A percentile compares a stretch with the other conserved stretches of the same genome.
These are phyloP conservation scores for Bipolaris bicolor DNA, from an alignment of 2,329 filamentous ascomycete species.

Conservation along the genomic window DNA sequence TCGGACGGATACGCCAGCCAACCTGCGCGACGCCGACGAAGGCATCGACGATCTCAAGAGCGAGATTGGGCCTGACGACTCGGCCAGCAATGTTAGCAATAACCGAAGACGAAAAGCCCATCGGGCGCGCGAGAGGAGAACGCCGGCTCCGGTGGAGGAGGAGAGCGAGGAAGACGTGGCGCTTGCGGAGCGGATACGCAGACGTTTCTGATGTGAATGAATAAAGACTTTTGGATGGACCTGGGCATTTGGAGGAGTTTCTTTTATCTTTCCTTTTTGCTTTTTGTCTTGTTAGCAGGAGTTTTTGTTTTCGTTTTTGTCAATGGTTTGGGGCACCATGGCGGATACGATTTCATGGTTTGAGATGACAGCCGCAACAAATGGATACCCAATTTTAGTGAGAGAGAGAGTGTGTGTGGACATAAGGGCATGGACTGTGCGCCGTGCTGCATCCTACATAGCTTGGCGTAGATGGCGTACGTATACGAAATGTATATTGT, in stretches of 20 bases:
- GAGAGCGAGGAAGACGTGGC: conserved; percentile 44
- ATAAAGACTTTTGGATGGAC: not conserved
- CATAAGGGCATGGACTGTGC: not conserved
- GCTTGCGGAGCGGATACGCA: conserved; percentile 37
- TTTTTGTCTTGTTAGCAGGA: conserved; percentile 3
- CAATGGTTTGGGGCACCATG: conserved; percentile 6
- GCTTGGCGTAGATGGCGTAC: conserved; percentile 6
- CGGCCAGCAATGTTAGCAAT: conserved; percentile 79
- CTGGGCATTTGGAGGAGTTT: conserved; percentile 17
- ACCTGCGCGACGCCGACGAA: conserved; percentile 43
- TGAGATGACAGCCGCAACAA: conserved; percentile 28
- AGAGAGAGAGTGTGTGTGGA: conserved; percentile 13
- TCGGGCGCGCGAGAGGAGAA: conserved; percentile 70
- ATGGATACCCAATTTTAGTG: conserved; percentile 35
- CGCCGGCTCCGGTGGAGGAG: conserved; percentile 72
- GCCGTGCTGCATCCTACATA: conserved; percentile 2
- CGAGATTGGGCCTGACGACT: conserved; percentile 75
- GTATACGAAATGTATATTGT: conserved; percentile 5
- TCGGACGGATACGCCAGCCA: conserved; percentile 57
- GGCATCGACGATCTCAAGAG: conserved; percentile 51
- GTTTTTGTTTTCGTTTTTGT: conserved; percentile 8
- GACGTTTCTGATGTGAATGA: conserved; percentile 27
- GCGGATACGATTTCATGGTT: conserved; percentile 26
- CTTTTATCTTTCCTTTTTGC: conserved; percentile 1
- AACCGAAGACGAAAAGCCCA: conserved; percentile 71